Base-by-base conservation (phyloP, 257 asterid genomes). In the Nicotiana attenuata region DNA sequence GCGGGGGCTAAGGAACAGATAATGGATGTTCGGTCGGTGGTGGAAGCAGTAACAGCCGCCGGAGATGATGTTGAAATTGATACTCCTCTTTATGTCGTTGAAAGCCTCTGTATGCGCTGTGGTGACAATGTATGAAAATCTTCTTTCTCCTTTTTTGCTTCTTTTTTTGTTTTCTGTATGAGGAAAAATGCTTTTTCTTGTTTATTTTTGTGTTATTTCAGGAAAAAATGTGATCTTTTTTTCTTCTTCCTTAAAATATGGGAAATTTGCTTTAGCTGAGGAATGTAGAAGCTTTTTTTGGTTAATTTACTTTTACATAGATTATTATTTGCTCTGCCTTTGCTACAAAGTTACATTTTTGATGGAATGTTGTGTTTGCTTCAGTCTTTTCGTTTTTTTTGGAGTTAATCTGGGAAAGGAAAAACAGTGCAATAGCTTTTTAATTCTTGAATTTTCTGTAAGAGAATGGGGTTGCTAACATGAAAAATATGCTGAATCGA, bases 31-130 rank as follows among this genome's bases (percentile, higher is more conserved):
- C 90, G 97, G 76, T 93, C 99, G 3, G 96, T 96, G 60, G 98
- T 84, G 81, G 97, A 94, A 85, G 96, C 97, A 9, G 92, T 96
- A 69, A 87, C 95, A 5, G 87, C 92, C 61, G 86, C 89, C 81
- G 73, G 77, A 10, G 89, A 76, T 9, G 84, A 84, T 67, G 55
- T 83, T 64, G 89, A 85, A 82, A 81, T 87, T 20, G 94, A 91
- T 56, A 87, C 96, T 19, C 98, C 98, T n/a, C 91, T 92, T 15
- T 92, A 91, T 79, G 89, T 75, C 77, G 87, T 96, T 5, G 99
- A 94, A 86, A 96, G 99, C 87, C 96, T 96, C 63, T 96, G 99
- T 84, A 94, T 96, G 98, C 97, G 98, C 10, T 96, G 99, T 81
- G 88, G 92, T 55, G 88, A 94, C 63, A 94, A 96, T 78, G 99